phyloP scores from a whole-genome alignment of 2,329 filamentous ascomycete genomes.

The Sarocladium kiliense region DNA sequence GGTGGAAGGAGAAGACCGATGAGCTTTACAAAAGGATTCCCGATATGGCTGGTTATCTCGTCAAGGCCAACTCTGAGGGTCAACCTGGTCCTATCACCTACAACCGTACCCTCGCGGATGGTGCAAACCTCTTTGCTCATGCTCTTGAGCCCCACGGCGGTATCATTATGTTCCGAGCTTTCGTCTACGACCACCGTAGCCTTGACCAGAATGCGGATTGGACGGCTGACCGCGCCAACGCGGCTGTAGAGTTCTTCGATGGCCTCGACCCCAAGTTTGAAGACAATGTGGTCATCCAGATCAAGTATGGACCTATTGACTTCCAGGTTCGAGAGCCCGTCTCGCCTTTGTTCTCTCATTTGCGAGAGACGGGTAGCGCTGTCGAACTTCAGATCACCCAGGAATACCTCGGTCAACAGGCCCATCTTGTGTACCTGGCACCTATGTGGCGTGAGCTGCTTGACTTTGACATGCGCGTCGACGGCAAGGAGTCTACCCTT shows the following conservation, averaged over 20 bases:
- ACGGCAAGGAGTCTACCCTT: conserved; percentile 49
- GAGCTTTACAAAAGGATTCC: conserved; percentile 56
- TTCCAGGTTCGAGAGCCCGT: conserved; percentile 52
- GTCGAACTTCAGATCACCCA: conserved; percentile 65
- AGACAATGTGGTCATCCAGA: conserved; percentile 66
- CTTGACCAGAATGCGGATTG: conserved; percentile 51
- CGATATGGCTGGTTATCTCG: conserved; percentile 63
- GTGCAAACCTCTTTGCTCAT: conserved; percentile 63
- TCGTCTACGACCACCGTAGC: conserved; percentile 55
- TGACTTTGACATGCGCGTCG: conserved; percentile 61
- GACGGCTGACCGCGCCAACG: conserved; percentile 64
- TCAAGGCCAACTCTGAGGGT: conserved; percentile 69
- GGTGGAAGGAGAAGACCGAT: conserved; percentile 57
- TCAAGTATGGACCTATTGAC: conserved; percentile 71
- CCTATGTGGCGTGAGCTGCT: conserved; percentile 65
- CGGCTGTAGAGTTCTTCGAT: conserved; percentile 62
- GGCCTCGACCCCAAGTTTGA: conserved; percentile 61
- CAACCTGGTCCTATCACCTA: conserved; percentile 66
- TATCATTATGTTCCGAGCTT: conserved; percentile 65
- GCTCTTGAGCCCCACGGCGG: conserved; percentile 54
- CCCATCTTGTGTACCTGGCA: conserved; percentile 61
- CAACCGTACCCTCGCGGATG: conserved; percentile 63
- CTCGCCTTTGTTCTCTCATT: conserved; percentile 57
- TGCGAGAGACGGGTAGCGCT: conserved; percentile 39
- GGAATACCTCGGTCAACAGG: conserved; percentile 68